Evolutionary conservation across 352 stramenopile species (phyloP).

Genomic region (Pythium monospermum): DNA sequence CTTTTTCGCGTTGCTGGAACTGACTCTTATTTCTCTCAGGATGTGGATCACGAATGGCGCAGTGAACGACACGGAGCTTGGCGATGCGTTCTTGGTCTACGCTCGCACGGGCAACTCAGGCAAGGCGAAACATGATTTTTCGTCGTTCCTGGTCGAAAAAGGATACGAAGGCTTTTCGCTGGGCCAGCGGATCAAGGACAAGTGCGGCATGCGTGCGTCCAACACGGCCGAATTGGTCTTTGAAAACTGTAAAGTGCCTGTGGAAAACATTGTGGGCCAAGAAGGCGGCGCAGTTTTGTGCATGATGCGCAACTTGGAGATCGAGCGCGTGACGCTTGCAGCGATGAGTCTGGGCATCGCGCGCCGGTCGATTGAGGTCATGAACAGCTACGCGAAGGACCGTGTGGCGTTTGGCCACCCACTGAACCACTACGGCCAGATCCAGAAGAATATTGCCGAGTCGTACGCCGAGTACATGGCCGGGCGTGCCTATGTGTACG

Average conservation of each 20-base stretch:
- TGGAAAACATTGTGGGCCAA: slow-evolving; percentile 90
- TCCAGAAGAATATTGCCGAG: slow-evolving; percentile 97
- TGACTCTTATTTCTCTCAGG: slow-evolving; percentile 19
- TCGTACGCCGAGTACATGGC: slow-evolving; percentile 99
- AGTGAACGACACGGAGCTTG: slow-evolving; percentile 92
- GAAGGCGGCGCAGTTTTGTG: slow-evolving; percentile 75
- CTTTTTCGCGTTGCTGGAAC: not conserved
- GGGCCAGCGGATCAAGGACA: slow-evolving; percentile 98
- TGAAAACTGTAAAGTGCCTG: slow-evolving; percentile 93
- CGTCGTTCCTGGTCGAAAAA: slow-evolving; percentile 98
- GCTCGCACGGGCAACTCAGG: slow-evolving; percentile 89
- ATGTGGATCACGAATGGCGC: slow-evolving; percentile 99
- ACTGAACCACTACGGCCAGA: slow-evolving; percentile 90
- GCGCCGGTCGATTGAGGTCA: slow-evolving; percentile 95
- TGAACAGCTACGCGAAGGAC: slow-evolving; percentile 93
- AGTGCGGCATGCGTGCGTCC: slow-evolving; percentile 96
- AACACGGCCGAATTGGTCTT: slow-evolving; percentile 99
- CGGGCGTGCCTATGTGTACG: slow-evolving; percentile 96
- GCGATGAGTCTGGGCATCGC: slow-evolving; percentile 97
- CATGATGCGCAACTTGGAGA: slow-evolving; percentile 98
- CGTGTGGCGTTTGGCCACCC: slow-evolving; percentile 93
- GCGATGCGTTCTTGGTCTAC: slow-evolving; percentile 98
- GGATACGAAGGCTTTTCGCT: slow-evolving; percentile 94
- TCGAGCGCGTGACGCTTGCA: slow-evolving; percentile 96
- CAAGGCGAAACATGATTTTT: slow-evolving; percentile 89